phyloP scores from a whole-genome alignment of 257 asterid species.

The Leptodermis oblonga region DNA sequence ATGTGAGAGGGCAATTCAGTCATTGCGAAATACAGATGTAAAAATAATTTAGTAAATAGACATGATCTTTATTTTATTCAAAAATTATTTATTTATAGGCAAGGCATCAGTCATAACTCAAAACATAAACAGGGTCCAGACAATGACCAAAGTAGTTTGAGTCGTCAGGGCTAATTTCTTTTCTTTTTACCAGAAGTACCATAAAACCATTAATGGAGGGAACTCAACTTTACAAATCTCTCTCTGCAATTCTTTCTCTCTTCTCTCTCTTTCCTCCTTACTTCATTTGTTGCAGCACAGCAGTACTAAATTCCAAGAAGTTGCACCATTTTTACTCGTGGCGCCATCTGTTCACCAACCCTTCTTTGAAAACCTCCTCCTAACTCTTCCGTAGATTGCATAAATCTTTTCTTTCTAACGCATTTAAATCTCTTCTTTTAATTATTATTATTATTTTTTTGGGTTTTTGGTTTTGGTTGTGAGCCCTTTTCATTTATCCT shows the following conservation, averaged over 20 bases:
- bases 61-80: neutral
- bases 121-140: conserved; percentile 7
- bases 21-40: too few relatives aligned
- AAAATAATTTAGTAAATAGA: neutral
- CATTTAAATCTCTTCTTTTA: neutral
- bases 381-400: neutral
- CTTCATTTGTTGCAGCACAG: neutral
- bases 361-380: conserved; percentile 24
- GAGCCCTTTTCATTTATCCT: neutral
- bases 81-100: neutral
- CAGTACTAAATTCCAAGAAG: conserved; percentile 14
- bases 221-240: conserved; percentile 48
- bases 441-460: too few relatives aligned
- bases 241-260: conserved; percentile 16
- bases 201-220: conserved; percentile 57
- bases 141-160: conserved; percentile 7
- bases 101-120: neutral
- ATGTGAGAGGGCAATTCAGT: neutral
- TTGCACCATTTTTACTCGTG: conserved; percentile 27
- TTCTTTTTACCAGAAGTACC: neutral
- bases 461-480: too few relatives aligned
- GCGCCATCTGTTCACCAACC: conserved; percentile 57
- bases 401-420: conserved; percentile 5
- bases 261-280: too few relatives aligned
- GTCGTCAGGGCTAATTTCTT: neutral